phyloP scores from a whole-genome alignment of 495 filamentous ascomycete species.

The Trichoderma reesei region DNA sequence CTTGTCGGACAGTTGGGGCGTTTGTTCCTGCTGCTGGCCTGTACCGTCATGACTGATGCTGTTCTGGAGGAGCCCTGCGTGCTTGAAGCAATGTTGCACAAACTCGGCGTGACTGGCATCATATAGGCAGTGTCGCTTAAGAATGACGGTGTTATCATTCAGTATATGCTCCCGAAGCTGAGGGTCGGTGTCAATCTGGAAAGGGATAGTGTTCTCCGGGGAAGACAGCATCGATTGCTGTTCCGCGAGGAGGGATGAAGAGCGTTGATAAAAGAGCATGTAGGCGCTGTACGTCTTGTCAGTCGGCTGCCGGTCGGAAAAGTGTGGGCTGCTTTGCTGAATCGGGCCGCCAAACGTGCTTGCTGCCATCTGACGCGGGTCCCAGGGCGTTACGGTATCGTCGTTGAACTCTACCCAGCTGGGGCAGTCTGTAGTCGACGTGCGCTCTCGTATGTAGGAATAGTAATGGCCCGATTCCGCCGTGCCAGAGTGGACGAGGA shows the following conservation, averaged over 20 bases:
- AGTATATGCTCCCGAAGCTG: conserved; percentile 52
- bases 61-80: conserved; percentile 28
- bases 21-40: conserved; percentile 16
- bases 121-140: conserved; percentile 73
- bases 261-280: conserved; percentile 94
- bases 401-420: conserved; percentile 95
- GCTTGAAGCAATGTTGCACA: conserved; percentile 48
- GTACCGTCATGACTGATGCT: conserved; percentile 33
- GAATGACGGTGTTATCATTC: conserved; percentile 59
- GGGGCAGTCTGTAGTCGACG: conserved; percentile 36
- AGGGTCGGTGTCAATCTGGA: conserved; percentile 46
- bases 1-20: background rate
- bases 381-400: conserved; percentile 64
- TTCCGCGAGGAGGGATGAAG: conserved; percentile 48
- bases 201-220: conserved; percentile 31
- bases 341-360: conserved; percentile 67
- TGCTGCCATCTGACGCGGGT: conserved; percentile 58
- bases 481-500: conserved; percentile 86
- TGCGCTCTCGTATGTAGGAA: conserved; percentile 80
- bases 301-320: conserved; percentile 31
- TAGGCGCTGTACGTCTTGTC: conserved; percentile 83
- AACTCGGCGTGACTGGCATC: conserved; percentile 64
- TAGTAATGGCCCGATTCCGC: conserved; percentile 97
- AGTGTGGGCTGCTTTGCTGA: conserved; percentile 39
- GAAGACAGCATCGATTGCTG: conserved; percentile 28